Evolutionary conservation across 2,329 filamentous ascomycete species (phyloP).

Genomic region (Metarhizium anisopliae): DNA sequence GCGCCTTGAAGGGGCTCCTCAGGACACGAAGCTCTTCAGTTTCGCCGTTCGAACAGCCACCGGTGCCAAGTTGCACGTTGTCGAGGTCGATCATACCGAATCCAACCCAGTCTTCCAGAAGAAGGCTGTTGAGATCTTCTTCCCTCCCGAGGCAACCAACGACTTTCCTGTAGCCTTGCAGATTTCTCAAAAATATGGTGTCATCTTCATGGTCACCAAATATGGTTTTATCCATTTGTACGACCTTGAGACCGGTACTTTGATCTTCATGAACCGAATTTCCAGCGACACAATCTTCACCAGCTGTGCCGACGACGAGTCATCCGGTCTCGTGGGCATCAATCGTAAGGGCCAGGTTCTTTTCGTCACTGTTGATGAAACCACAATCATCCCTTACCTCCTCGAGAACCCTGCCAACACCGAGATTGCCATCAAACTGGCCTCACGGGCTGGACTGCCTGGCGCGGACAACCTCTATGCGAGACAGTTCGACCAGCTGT

Average conservation of each 20-base stretch:
- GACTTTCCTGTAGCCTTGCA: conserved; percentile 98
- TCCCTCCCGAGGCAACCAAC: conserved; percentile 88
- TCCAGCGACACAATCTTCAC: conserved; percentile 99
- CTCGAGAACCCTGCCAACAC: conserved; percentile 94
- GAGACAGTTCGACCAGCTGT: conserved; percentile 84
- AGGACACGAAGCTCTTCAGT: conserved; percentile 91
- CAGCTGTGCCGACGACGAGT: conserved; percentile 74
- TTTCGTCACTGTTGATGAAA: conserved; percentile 87
- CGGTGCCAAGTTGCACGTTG: conserved; percentile 92
- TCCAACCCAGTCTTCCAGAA: conserved; percentile 86
- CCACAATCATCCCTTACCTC: conserved; percentile 84
- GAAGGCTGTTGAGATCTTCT: conserved; percentile 96
- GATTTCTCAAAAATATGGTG: conserved; percentile 90
- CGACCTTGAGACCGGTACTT: conserved; percentile 89
- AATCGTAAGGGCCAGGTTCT: conserved; percentile 97
- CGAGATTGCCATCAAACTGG: conserved; percentile 89
- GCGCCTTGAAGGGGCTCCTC: conserved; percentile 76
- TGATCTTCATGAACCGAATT: conserved; percentile 99
- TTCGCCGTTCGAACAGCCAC: conserved; percentile 87
- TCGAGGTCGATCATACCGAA: conserved; percentile 90
- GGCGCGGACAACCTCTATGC: conserved; percentile 91
- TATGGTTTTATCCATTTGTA: conserved; percentile 99
- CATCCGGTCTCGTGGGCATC: conserved; percentile 83
- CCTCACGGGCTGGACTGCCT: conserved; percentile 84
- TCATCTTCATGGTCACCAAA: conserved; percentile 96